These are phyloP conservation scores for Lipomyces starkeyi DNA, from an alignment of 805 yeast species.

Conservation along the genomic window DNA sequence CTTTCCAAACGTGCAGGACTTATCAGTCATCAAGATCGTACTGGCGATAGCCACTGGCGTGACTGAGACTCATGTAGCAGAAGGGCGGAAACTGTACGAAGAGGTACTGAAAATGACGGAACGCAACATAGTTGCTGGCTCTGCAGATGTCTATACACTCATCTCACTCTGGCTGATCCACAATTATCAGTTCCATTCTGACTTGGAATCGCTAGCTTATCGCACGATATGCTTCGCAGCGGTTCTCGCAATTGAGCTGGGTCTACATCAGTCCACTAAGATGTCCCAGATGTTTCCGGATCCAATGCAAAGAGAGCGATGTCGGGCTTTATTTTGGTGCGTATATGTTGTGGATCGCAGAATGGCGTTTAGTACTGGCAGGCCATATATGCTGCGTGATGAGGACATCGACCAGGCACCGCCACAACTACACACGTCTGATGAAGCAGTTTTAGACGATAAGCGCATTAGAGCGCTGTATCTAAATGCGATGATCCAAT, in stretches of 20 bases:
- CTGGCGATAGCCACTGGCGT: conserved; percentile 39
- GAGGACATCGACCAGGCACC: conserved; percentile 38
- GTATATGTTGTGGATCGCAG: conserved; percentile 41
- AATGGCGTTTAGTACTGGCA: conserved; percentile 37
- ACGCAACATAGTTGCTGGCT: conserved; percentile 29
- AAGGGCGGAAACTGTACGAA: conserved; percentile 35
- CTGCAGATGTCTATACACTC: conserved; percentile 31
- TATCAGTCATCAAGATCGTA: conserved; percentile 28
- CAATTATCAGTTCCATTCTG: conserved; percentile 41
- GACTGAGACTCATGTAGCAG: conserved; percentile 23
- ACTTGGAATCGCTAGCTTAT: conserved; percentile 39
- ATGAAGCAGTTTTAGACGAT: conserved; percentile 29
- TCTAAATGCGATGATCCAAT: conserved; percentile 38
- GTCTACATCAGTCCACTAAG: conserved; percentile 37
- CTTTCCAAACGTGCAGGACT: conserved; percentile 15
- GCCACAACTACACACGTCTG: conserved; percentile 24
- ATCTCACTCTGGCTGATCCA: conserved; percentile 37
- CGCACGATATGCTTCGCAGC: conserved; percentile 39
- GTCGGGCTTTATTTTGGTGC: conserved; percentile 40
- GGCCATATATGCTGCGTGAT: conserved; percentile 39
- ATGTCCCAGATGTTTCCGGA: conserved; percentile 25
- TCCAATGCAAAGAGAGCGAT: conserved; percentile 33
- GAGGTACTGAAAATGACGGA: conserved; percentile 33
- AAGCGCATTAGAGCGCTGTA: conserved; percentile 35
- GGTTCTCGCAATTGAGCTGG: conserved; percentile 39